phyloP scores from a whole-genome alignment of 164 flowering plant genomes.

The Tetrastigma voinierianum region DNA sequence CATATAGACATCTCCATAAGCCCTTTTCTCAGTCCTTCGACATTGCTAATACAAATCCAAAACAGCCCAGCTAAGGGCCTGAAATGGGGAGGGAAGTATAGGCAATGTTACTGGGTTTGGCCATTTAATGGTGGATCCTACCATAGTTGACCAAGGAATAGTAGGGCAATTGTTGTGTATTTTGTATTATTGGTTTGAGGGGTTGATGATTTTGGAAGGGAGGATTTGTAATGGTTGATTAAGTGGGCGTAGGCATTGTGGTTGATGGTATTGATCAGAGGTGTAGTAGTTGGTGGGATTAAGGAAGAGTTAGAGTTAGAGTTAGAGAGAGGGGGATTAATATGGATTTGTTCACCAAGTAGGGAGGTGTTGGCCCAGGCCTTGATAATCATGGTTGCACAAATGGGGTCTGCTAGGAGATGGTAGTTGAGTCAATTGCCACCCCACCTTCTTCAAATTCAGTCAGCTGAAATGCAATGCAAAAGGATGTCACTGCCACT shows the following conservation, averaged over 20 bases:
- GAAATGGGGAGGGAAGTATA: constrained; percentile 37
- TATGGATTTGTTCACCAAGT: constrained; percentile 24
- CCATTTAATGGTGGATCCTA: constrained; percentile 42
- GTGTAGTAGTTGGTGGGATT: too few relatives aligned
- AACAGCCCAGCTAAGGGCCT: constrained; percentile 53
- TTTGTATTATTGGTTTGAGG: background rate
- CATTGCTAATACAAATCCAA: constrained; percentile 52
- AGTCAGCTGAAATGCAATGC: constrained; percentile 48
- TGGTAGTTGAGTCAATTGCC: constrained; percentile 78
- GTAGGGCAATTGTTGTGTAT: constrained; percentile 37
- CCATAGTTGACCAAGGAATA: constrained; percentile 52
- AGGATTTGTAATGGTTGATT: constrained; percentile 43
- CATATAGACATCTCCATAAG: constrained; percentile 49
- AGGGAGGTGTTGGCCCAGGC: constrained; percentile 63
- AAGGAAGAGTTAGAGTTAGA: too few relatives aligned
- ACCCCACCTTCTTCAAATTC: constrained; percentile 75
- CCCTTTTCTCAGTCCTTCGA: constrained; percentile 34
- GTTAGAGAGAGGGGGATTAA: constrained; percentile 43
- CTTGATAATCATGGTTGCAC: constrained; percentile 51
- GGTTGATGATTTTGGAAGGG: constrained; percentile 16
- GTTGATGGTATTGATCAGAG: constrained; percentile 6
- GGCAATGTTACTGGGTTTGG: constrained; percentile 7
- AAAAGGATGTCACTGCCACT: too few relatives aligned
- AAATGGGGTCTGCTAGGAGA: constrained; percentile 56
- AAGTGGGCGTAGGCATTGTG: constrained; percentile 22